Evolutionary conservation across 2,329 filamentous ascomycete genomes (phyloP).

Genomic region (Chaetomium olivaceum): DNA sequence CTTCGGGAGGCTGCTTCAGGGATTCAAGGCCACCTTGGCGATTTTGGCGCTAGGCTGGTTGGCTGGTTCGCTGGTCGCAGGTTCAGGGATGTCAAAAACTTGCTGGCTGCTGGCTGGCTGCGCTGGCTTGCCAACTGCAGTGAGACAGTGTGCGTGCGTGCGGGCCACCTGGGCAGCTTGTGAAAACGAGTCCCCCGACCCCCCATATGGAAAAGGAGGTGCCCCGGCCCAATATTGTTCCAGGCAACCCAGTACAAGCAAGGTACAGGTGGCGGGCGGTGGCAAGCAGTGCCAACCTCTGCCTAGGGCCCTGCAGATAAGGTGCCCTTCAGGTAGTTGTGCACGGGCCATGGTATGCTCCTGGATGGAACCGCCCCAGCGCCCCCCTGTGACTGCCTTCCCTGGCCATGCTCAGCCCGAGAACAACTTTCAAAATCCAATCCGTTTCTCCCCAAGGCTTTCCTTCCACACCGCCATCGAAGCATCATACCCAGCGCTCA

Average conservation of each 20-base stretch:
- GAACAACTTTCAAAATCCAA: constrained; percentile 38
- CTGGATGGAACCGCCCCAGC: constrained; percentile 14
- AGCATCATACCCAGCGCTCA: constrained; percentile 31
- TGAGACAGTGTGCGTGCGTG: constrained; percentile 4
- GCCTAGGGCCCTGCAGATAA: constrained; percentile 20
- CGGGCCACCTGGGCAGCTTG: constrained; percentile 4
- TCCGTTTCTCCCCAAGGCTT: constrained; percentile 29
- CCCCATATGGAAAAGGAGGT: constrained; percentile 8
- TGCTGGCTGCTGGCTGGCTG: neutral
- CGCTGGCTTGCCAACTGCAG: neutral
- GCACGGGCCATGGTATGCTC: constrained; percentile 21
- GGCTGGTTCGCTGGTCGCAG: neutral
- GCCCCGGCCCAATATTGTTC: constrained; percentile 32
- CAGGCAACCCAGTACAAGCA: constrained; percentile 23
- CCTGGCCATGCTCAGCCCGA: constrained; percentile 30
- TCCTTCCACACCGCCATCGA: constrained; percentile 36
- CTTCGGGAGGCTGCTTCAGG: constrained; percentile 20
- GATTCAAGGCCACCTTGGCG: constrained; percentile 33
- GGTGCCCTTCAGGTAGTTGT: constrained; percentile 21
- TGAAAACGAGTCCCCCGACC: constrained; percentile 15
- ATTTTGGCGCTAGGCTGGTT: constrained; percentile 24
- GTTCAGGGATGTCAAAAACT: constrained; percentile 1
- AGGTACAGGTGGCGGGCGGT: constrained; percentile 19
- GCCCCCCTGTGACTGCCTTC: constrained; percentile 28
- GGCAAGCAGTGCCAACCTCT: constrained; percentile 6